These are phyloP conservation scores for Annulohypoxylon truncatum DNA, from an alignment of 2,329 filamentous ascomycete species.

Conservation along the genomic window DNA sequence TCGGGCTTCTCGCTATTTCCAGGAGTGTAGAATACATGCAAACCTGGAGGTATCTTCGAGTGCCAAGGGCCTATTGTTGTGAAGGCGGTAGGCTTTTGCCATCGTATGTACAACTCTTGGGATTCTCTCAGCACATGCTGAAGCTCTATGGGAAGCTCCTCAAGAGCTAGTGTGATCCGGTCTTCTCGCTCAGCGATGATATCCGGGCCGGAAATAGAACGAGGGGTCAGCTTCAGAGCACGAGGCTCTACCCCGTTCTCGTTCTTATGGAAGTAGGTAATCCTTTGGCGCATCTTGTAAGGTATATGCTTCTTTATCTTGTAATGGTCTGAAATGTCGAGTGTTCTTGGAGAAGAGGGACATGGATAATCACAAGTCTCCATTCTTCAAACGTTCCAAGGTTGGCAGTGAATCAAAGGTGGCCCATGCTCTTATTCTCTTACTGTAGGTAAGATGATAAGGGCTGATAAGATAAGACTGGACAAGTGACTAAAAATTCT, in stretches of 20 bases:
- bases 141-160: constrained; percentile 79
- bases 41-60: constrained; percentile 80
- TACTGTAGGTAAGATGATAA: neutral
- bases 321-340: constrained; percentile 31
- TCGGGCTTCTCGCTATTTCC: constrained; percentile 50
- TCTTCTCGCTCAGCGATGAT: constrained; percentile 81
- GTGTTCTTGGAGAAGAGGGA: constrained; percentile 34
- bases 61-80: constrained; percentile 75
- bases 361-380: constrained; percentile 30
- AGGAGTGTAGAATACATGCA: constrained; percentile 84
- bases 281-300: constrained; percentile 75
- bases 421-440: constrained; percentile 11
- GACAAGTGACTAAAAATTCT: constrained; percentile 1
- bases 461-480: constrained; percentile 17
- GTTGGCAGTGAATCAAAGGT: neutral
- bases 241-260: constrained; percentile 73
- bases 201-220: constrained; percentile 65
- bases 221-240: constrained; percentile 67
- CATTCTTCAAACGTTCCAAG: constrained; percentile 5
- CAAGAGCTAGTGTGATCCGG: constrained; percentile 76
- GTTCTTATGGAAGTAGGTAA: constrained; percentile 80
- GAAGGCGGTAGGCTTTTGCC: constrained; percentile 72
- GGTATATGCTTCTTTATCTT: constrained; percentile 30
- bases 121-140: constrained; percentile 70
- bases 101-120: constrained; percentile 82